Base-by-base conservation (phyloP, 78 protist species). In the Tieghemostelium lacteum region DNA sequence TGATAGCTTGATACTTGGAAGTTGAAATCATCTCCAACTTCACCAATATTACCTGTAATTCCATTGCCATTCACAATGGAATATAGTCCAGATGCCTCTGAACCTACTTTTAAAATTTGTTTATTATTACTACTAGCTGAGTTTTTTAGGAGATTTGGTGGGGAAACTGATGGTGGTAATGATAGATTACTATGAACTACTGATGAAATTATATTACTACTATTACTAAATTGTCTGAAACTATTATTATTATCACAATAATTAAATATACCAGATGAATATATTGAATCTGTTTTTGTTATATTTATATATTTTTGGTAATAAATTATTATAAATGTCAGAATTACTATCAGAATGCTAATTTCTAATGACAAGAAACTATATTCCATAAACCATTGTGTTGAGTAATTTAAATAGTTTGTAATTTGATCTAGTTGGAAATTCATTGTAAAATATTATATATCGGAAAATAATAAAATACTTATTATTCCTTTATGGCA, bases 21-120 rank as follows among this genome's bases (percentile, higher is more conserved):
- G 28, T n/a, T 36, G 42, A 83, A 83, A 12, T 69, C 75, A 20
- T 83, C 91, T 17, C 80, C 91, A 29, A 83, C 78, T 36, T 39
- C 52, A 2, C 91, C 91, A 2, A 83, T 57, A 33, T 57, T 37
- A 26, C 91, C 91, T 17, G n/a, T 42, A 34, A 66, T 54, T 10
- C 70, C 64, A 67, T 64, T 58, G 0, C 88, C 88, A 16, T 31
- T 29, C 1, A 67, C 75, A 55, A 78, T 66, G 14, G 88, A 78
- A 55, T 52, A 66, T 39, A 65, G 58, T 50, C 88, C 88, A 37
- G 58, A 42, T 4, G 57, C 77, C 33, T 50, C 16, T 40, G n/a
- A 40, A 65, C 33, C 73, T 16, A 34, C 26, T 67, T 40, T 24
- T 67, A 67, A 42, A 40, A 28, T 67, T 67, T 42, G 36, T n/a